Conservation (phyloP, 129 eudicot genomes). For the Chrysanthemum makinoi region DNA sequence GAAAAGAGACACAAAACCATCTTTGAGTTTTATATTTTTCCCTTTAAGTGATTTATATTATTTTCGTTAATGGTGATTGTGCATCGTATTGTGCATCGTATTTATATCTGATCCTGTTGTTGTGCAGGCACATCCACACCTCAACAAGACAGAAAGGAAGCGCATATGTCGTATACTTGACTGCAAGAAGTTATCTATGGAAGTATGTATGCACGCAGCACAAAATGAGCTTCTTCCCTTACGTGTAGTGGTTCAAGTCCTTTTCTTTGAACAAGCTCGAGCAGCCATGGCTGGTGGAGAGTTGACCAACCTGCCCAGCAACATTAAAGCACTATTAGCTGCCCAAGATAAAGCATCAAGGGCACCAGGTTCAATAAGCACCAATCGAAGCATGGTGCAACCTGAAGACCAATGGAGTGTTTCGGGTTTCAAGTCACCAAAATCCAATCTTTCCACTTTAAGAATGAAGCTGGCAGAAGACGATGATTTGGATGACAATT, state of each 20-base stretch:
- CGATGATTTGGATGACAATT: constrained; percentile 52
- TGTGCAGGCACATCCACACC: constrained; percentile 76
- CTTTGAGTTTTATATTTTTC: too few relatives aligned
- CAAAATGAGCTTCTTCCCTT: constrained; percentile 89
- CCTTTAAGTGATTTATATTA: too few relatives aligned
- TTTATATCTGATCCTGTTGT: constrained; percentile 5
- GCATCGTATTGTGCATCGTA: too few relatives aligned
- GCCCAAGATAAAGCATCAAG: constrained; percentile 47
- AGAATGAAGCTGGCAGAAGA: constrained; percentile 72
- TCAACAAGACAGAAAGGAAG: constrained; percentile 81
- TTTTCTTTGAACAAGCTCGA: constrained; percentile 89
- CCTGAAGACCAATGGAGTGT: constrained; percentile 90
- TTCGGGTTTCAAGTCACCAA: constrained; percentile 66
- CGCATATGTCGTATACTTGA: constrained; percentile 75
- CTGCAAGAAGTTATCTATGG: constrained; percentile 89
- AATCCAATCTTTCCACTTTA: constrained; percentile 56
- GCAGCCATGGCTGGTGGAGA: constrained; percentile 74
- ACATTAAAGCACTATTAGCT: constrained; percentile 74
- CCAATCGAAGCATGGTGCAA: constrained; percentile 42
- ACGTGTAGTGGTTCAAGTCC: constrained; percentile 88
- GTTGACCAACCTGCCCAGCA: constrained; percentile 55
- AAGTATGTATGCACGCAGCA: constrained; percentile 88
- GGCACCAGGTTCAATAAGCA: constrained; percentile 43
- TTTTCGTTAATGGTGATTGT: neutral
- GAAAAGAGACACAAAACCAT: too few relatives aligned